phyloP scores from a whole-genome alignment of 495 filamentous ascomycete species.

The Penicillium pancosmium region DNA sequence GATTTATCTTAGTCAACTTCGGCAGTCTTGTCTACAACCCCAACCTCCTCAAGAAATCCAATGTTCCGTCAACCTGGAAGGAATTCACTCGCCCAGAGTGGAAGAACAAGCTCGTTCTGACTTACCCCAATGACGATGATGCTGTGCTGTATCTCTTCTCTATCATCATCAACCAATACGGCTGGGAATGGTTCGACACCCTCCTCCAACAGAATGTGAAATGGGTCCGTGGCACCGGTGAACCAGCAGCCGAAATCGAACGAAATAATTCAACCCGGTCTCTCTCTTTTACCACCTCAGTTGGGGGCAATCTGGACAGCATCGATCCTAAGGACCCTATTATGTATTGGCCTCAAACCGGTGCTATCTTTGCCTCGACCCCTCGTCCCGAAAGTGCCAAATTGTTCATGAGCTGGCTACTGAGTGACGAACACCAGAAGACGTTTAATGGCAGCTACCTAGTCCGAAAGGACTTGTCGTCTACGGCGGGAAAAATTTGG shows the following conservation, averaged over 20 bases:
- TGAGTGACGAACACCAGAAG: background rate
- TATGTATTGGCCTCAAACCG: background rate
- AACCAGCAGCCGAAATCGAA: background rate
- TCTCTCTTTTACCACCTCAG: background rate
- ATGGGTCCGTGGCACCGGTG: conserved; percentile 8
- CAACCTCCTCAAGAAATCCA: background rate
- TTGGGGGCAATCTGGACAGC: background rate
- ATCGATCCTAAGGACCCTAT: background rate
- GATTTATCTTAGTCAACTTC: background rate
- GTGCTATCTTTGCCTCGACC: background rate
- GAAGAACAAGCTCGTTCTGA: conserved; percentile 4
- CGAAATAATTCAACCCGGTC: background rate
- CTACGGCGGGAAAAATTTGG: background rate
- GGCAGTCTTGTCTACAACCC: conserved; percentile 3
- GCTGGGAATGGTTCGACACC: conserved; percentile 2
- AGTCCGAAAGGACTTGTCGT: background rate
- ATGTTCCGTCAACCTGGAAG: background rate
- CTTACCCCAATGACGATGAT: conserved; percentile 6
- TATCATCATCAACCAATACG: background rate
- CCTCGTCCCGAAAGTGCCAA: background rate
- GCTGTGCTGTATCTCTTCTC: conserved; percentile 4
- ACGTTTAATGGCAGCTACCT: background rate
- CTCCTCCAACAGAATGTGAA: conserved; percentile 4
- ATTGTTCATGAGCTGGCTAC: background rate
- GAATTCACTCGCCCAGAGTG: background rate